These are phyloP conservation scores for Pestalotiopsis sp. DNA, from an alignment of 2,329 filamentous ascomycete species.

Conservation along the genomic window DNA sequence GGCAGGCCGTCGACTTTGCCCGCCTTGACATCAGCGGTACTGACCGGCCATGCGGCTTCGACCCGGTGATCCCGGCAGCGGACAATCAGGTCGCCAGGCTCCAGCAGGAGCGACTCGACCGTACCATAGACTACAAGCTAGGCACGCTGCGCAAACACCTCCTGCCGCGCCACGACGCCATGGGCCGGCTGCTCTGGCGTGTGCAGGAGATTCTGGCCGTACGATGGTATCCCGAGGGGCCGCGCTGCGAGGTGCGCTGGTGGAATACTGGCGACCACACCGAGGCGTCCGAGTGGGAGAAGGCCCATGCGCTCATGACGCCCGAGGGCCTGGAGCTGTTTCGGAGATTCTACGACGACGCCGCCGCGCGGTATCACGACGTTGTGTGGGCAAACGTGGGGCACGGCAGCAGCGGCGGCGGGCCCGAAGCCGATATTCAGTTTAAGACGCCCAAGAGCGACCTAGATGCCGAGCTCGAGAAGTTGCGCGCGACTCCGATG, in stretches of 20 bases:
- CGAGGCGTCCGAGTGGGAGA: conserved; percentile 1
- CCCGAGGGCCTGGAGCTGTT: conserved; percentile 1
- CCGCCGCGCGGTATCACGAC: not conserved
- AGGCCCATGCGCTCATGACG: not conserved
- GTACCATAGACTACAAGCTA: not conserved
- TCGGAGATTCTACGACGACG: not conserved
- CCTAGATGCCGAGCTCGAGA: not conserved
- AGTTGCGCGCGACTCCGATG: not conserved
- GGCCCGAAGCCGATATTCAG: not conserved
- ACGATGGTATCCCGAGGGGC: not conserved
- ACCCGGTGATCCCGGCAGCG: not conserved
- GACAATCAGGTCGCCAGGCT: not conserved
- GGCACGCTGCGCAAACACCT: not conserved
- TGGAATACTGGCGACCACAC: not conserved
- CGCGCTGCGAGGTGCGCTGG: conserved; percentile 1
- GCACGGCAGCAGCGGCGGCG: not conserved
- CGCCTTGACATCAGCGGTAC: conserved; percentile 1
- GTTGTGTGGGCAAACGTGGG: not conserved
- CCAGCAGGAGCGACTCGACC: not conserved
- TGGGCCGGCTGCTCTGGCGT: not conserved
- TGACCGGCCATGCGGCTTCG: not conserved
- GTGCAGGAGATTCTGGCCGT: not conserved
- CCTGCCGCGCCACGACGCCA: not conserved
- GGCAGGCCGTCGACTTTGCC: not conserved
- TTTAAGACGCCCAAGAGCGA: not conserved